phyloP scores from a whole-genome alignment of 495 filamentous ascomycete species.

The Aspergillus cavernicola region DNA sequence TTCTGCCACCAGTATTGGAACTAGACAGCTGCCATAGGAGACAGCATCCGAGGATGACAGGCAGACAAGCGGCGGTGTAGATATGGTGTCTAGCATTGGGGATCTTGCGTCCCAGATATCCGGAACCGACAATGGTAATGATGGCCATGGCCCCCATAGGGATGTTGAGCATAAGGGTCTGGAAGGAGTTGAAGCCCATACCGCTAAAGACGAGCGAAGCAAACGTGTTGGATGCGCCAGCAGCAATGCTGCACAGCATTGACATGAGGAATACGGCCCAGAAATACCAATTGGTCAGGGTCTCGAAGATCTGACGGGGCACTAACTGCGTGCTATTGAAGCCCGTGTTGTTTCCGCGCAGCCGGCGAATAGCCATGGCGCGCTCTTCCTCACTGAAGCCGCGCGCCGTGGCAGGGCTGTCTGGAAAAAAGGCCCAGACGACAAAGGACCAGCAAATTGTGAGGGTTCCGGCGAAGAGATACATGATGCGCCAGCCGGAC shows the following conservation, averaged over 20 bases:
- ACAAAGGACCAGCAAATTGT: background rate
- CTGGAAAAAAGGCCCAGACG: conserved; percentile 8
- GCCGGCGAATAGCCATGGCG: background rate
- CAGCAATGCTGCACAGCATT: background rate
- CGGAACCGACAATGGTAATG: conserved; percentile 6
- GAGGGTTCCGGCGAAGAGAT: conserved; percentile 2
- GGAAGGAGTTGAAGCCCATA: conserved; percentile 10
- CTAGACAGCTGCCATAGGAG: conserved; percentile 9
- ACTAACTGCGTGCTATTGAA: conserved; percentile 6
- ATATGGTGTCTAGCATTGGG: conserved; percentile 7
- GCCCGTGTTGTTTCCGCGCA: conserved; percentile 9
- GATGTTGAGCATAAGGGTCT: conserved; percentile 9
- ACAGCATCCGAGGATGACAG: conserved; percentile 10
- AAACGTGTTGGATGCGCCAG: conserved; percentile 6
- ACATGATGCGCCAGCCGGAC: conserved; percentile 3
- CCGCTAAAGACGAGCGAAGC: conserved; percentile 9
- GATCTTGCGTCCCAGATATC: conserved; percentile 8
- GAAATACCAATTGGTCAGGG: conserved; percentile 4
- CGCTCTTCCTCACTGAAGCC: conserved; percentile 11
- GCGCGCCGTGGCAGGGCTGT: background rate
- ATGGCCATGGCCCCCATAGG: conserved; percentile 9
- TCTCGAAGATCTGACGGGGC: conserved; percentile 5
- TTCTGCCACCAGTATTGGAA: conserved; percentile 4
- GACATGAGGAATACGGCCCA: conserved; percentile 13
- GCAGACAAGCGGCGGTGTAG: conserved; percentile 1